These are phyloP conservation scores for Gyrodon lividus DNA, from an alignment of 768 basidiomycete genomes.

Conservation along the genomic window DNA sequence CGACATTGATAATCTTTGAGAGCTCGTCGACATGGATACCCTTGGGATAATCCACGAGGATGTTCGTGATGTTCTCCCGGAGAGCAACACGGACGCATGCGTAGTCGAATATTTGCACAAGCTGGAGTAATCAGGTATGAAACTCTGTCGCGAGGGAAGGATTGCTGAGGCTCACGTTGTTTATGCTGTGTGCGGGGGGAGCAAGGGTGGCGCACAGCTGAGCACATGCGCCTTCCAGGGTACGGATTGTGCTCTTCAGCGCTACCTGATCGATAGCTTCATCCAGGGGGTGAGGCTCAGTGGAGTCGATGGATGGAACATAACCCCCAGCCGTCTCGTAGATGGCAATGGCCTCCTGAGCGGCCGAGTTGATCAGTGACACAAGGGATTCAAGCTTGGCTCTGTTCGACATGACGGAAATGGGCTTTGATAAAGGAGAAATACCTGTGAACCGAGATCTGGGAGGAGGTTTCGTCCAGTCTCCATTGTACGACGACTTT, in stretches of 20 bases:
- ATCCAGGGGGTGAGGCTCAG: conserved; percentile 21
- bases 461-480: not conserved
- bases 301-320: conserved; percentile 37
- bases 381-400: conserved; percentile 28
- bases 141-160: not conserved
- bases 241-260: not conserved
- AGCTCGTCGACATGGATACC: conserved; percentile 33
- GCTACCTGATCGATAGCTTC: not conserved
- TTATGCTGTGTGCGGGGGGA: conserved; percentile 24
- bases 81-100: conserved; percentile 30
- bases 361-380: conserved; percentile 30
- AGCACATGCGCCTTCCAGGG: conserved; percentile 6
- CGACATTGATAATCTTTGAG: conserved; percentile 19
- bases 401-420: conserved; percentile 19
- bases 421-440: not conserved
- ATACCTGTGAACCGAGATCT: not conserved
- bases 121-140: conserved; percentile 5
- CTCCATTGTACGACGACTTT: not conserved
- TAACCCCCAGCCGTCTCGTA: conserved; percentile 29
- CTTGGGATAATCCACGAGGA: conserved; percentile 26
- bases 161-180: conserved; percentile 27
- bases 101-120: conserved; percentile 27
- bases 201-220: conserved; percentile 5
- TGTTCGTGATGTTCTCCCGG: conserved; percentile 28
- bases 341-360: conserved; percentile 32